Percentiles rank a stretch among this genome's conserved stretches.
Conservation (phyloP, 352 stramenopile species). For the Hyaloperonospora arabidopsidis region DNA sequence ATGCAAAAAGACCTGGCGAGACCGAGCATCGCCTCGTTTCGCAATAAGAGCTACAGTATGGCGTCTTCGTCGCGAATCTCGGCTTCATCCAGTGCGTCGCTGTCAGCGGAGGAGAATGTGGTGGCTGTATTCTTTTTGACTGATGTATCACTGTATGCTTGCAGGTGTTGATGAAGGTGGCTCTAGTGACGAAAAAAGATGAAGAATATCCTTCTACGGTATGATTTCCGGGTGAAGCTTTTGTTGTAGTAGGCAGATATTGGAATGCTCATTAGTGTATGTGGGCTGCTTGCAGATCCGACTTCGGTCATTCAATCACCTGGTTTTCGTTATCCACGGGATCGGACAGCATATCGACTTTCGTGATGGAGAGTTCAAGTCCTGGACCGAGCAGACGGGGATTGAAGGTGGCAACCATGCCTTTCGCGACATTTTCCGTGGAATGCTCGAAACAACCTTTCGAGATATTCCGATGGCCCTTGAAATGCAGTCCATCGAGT, state of each 20-base stretch:
- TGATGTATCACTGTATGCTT: conserved; percentile 3
- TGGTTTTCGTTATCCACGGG: conserved; percentile 83
- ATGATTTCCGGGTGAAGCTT: neutral
- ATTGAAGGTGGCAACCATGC: conserved; percentile 72
- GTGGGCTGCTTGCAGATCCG: conserved; percentile 43
- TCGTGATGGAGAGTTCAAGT: conserved; percentile 75
- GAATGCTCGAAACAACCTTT: conserved; percentile 75
- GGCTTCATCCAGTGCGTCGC: conserved; percentile 29
- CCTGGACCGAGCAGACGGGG: conserved; percentile 61
- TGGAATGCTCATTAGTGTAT: neutral
- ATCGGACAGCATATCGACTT: conserved; percentile 84
- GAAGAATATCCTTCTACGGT: conserved; percentile 70
- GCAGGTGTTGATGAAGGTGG: conserved; percentile 25
- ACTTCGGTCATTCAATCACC: conserved; percentile 66
- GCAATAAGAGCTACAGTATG: conserved; percentile 67
- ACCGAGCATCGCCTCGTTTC: conserved; percentile 27
- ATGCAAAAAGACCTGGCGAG: conserved; percentile 28
- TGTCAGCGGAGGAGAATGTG: neutral
- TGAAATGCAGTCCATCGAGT: conserved; percentile 87
- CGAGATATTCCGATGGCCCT: conserved; percentile 70
- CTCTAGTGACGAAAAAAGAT: conserved; percentile 57
- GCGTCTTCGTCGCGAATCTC: conserved; percentile 22
- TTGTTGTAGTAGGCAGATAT: neutral
- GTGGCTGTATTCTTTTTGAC: neutral
- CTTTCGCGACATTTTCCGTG: conserved; percentile 69